A percentile compares a stretch with the other conserved stretches of the same genome.
These are phyloP conservation scores for Trypanosoma platydactyli DNA, from an alignment of 208 protist species.

Conservation along the genomic window DNA sequence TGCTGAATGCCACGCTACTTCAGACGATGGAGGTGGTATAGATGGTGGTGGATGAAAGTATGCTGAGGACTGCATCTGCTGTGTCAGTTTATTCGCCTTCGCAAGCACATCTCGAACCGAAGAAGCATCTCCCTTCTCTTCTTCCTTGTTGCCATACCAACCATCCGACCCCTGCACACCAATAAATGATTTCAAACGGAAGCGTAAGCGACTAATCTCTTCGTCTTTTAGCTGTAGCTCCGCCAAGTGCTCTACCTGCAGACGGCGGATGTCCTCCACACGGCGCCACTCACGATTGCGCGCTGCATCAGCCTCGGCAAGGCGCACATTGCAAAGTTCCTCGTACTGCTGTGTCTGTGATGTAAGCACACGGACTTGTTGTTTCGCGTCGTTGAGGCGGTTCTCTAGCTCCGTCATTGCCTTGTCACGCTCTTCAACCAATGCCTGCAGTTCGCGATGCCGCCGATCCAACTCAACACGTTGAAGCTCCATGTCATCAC, in stretches of 20 bases:
- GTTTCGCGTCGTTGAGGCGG: constrained; percentile 40
- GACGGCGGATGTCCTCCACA: constrained; percentile 61
- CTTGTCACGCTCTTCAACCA: constrained; percentile 47
- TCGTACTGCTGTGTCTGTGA: constrained; percentile 68
- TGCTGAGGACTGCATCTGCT: neutral
- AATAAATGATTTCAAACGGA: constrained; percentile 44
- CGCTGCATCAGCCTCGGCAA: constrained; percentile 69
- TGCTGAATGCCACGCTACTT: constrained; percentile 16
- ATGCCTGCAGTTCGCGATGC: constrained; percentile 42
- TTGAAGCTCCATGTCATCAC: constrained; percentile 70
- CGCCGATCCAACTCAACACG: constrained; percentile 54
- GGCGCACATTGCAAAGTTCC: constrained; percentile 67
- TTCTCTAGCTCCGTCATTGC: constrained; percentile 24
- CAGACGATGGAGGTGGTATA: neutral
- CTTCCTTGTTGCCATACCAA: constrained; percentile 1
- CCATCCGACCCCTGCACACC: neutral
- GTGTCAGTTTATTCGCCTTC: constrained; percentile 5
- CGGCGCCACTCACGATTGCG: constrained; percentile 67
- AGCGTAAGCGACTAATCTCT: constrained; percentile 66
- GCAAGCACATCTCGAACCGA: neutral
- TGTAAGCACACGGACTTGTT: constrained; percentile 47
- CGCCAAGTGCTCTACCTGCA: constrained; percentile 72
- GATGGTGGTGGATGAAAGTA: neutral
- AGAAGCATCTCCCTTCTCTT: neutral
- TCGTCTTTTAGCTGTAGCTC: constrained; percentile 84